These are phyloP conservation scores for Pseudozyma sp. DNA, from an alignment of 1,284 basidiomycete species.

Conservation along the genomic window DNA sequence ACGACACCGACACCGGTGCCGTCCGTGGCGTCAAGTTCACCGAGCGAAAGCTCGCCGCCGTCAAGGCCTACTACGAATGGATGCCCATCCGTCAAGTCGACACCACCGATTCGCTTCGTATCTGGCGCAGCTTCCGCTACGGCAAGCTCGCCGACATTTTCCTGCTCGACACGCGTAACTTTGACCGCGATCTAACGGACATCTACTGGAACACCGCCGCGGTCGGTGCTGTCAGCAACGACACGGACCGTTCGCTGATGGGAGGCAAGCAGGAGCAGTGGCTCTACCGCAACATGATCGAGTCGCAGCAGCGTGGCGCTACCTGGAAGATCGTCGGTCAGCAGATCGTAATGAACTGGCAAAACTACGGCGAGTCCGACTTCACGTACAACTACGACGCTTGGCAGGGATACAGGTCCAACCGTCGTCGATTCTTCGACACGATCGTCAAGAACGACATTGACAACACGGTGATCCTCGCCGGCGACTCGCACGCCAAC, in stretches of 20 bases:
- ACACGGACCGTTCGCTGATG: conserved; percentile 70
- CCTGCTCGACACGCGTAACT: conserved; percentile 77
- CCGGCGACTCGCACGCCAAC: conserved; percentile 77
- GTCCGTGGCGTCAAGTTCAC: conserved; percentile 71
- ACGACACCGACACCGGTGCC: conserved; percentile 73
- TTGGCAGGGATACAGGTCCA: conserved; percentile 77
- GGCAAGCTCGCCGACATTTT: conserved; percentile 52
- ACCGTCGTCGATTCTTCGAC: conserved; percentile 74
- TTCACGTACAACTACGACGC: conserved; percentile 74
- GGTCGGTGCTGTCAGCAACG: conserved; percentile 46
- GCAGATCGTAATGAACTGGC: conserved; percentile 56
- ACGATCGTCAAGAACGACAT: conserved; percentile 73
- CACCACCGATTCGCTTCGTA: conserved; percentile 75
- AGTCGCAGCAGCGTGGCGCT: conserved; percentile 71
- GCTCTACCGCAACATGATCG: conserved; percentile 73
- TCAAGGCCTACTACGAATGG: conserved; percentile 78
- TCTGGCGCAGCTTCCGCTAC: conserved; percentile 75
- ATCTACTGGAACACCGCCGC: conserved; percentile 74
- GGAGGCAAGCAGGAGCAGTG: conserved; percentile 75
- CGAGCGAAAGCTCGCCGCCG: conserved; percentile 76
- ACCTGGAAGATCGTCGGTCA: conserved; percentile 76
- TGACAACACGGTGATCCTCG: conserved; percentile 72
- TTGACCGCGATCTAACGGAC: conserved; percentile 77
- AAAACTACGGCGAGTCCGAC: conserved; percentile 59
- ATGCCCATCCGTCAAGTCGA: conserved; percentile 78